Percentiles rank a stretch among this genome's conserved stretches.
Evolutionary conservation across 768 basidiomycete species (phyloP).

Genomic region (Rhodotorula kratochvilovae): DNA sequence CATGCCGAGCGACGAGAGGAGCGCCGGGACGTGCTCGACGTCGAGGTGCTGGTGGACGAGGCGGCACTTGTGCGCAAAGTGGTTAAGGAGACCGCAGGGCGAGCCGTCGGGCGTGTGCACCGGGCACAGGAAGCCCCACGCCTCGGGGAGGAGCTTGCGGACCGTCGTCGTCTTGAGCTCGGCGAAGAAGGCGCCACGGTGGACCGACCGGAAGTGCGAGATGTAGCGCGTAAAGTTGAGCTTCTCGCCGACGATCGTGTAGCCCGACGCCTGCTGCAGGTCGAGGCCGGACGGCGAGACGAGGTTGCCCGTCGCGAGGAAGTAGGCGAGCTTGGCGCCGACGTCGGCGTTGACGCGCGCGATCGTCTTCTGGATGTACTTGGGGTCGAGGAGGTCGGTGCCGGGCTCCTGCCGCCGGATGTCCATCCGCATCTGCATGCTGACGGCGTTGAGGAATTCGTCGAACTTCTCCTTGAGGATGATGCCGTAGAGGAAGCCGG

Average conservation of each 20-base stretch:
- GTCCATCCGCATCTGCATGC: constrained; percentile 66
- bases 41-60: constrained; percentile 70
- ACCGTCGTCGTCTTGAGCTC: constrained; percentile 97
- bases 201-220: constrained; percentile 95
- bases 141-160: constrained; percentile 90
- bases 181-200: constrained; percentile 98
- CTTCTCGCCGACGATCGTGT: constrained; percentile 97
- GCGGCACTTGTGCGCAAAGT: constrained; percentile 86
- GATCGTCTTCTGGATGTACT: constrained; percentile 72
- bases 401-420: constrained; percentile 65
- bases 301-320: constrained; percentile 94
- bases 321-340: constrained; percentile 81
- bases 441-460: constrained; percentile 64
- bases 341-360: constrained; percentile 83
- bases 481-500: constrained; percentile 87
- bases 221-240: constrained; percentile 98
- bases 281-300: constrained; percentile 92
- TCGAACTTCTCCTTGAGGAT: constrained; percentile 97
- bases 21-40: constrained; percentile 65
- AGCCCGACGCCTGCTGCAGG: constrained; percentile 95
- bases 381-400: constrained; percentile 83
- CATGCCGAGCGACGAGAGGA: constrained; percentile 88
- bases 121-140: constrained; percentile 98
- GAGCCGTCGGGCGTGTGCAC: constrained; percentile 98
- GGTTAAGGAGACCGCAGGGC: constrained; percentile 95